phyloP scores from a whole-genome alignment of 2,329 filamentous ascomycete species.

The Dactylellina haptotyla region DNA sequence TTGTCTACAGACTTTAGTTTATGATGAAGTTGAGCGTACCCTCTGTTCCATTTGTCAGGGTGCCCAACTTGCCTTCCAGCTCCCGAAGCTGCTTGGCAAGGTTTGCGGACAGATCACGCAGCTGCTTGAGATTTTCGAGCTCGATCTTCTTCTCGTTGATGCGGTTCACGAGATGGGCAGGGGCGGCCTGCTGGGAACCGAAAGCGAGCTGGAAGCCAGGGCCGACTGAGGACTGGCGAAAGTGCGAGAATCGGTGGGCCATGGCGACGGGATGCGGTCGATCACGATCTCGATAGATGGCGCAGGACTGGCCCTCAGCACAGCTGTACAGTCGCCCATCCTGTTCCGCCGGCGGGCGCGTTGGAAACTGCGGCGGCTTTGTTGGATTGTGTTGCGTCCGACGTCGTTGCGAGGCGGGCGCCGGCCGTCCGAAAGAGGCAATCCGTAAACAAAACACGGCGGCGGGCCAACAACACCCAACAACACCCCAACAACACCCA shows the following conservation, averaged over 20 bases:
- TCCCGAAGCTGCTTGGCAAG: conserved; percentile 84
- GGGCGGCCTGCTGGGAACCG: conserved; percentile 59
- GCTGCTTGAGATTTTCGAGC: conserved; percentile 78
- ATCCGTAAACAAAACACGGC: conserved; percentile 35
- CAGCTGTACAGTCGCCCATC: too few species aligned
- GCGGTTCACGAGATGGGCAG: conserved; percentile 68
- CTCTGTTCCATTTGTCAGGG: conserved; percentile 83
- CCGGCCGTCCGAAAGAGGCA: conserved; percentile 1
- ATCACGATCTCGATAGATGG: too few species aligned
- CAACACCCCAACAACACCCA: conserved; percentile 2
- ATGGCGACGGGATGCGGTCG: conserved; percentile 62
- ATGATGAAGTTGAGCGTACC: conserved; percentile 65
- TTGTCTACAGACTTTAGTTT: too few species aligned
- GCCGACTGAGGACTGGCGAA: conserved; percentile 70
- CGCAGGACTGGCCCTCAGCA: background rate
- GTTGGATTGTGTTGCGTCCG: conserved; percentile 29
- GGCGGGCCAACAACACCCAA: background rate
- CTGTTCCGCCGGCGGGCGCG: too few species aligned
- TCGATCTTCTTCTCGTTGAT: conserved; percentile 88
- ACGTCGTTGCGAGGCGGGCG: conserved; percentile 24
- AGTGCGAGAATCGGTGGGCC: conserved; percentile 72
- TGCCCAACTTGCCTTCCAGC: conserved; percentile 79
- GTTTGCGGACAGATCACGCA: conserved; percentile 80
- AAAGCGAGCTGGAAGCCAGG: conserved; percentile 60
- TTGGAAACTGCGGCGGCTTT: background rate